phyloP scores from a whole-genome alignment of 164 flowering plant species.

The Vitis labrusca region DNA sequence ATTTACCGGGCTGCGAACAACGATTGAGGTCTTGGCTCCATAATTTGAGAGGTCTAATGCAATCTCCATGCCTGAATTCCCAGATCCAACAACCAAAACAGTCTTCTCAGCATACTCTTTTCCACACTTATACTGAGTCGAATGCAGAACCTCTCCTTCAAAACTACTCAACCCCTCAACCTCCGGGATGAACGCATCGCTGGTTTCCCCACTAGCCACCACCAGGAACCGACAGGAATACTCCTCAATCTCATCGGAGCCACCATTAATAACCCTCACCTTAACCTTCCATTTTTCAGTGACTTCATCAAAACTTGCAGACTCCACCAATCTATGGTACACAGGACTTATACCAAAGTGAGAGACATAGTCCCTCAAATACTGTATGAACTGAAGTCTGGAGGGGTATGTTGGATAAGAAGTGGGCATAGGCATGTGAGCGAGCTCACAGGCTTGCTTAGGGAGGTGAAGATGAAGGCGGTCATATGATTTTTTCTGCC shows the following conservation, averaged over 20 bases:
- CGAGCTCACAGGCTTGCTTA: constrained; percentile 12
- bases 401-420: constrained; percentile 7
- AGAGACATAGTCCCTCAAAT: constrained; percentile 9
- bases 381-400: constrained; percentile 4
- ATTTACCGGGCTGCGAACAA: not conserved
- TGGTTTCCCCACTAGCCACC: constrained; percentile 46
- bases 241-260: constrained; percentile 13
- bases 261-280: not conserved
- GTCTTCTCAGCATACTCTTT: not conserved
- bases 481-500: constrained; percentile 15
- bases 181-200: constrained; percentile 17
- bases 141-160: not conserved
- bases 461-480: constrained; percentile 19
- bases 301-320: constrained; percentile 7
- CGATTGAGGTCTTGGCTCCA: not conserved
- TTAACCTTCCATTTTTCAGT: constrained; percentile 10
- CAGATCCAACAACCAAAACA: not conserved
- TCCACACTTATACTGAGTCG: not conserved
- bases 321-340: constrained; percentile 3
- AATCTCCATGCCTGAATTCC: constrained; percentile 5
- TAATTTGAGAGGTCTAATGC: not conserved
- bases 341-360: constrained; percentile 4
- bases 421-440: constrained; percentile 15
- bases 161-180: not conserved
- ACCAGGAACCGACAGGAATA: constrained; percentile 35